These are phyloP conservation scores for Exophiala spinifera DNA, from an alignment of 2,329 filamentous ascomycete genomes.

Conservation along the genomic window DNA sequence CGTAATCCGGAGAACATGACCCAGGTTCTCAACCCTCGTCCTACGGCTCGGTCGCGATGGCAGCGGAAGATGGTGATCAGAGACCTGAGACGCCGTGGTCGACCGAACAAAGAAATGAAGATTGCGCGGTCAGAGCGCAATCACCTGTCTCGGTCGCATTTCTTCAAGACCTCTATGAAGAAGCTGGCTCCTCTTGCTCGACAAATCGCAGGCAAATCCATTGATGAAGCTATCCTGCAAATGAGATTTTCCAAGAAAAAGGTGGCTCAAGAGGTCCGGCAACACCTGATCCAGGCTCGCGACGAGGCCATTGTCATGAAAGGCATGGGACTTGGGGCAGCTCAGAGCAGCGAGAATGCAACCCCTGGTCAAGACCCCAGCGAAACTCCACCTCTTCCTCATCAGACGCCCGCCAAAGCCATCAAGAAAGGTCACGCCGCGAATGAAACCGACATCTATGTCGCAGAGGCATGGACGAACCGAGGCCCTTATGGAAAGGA, in stretches of 20 bases:
- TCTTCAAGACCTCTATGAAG: slow-evolving; percentile 82
- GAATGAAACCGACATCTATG: slow-evolving; percentile 76
- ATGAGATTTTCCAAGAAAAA: slow-evolving; percentile 97
- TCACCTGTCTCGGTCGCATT: slow-evolving; percentile 60
- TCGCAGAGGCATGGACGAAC: slow-evolving; percentile 90
- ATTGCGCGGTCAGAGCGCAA: slow-evolving; percentile 65
- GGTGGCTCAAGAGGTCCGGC: slow-evolving; percentile 73
- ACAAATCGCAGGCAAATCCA: slow-evolving; percentile 88
- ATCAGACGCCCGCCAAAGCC: slow-evolving; percentile 53
- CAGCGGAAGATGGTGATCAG: slow-evolving; percentile 81
- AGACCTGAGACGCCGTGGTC: slow-evolving; percentile 65
- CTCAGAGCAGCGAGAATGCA: background rate
- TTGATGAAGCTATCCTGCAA: slow-evolving; percentile 89
- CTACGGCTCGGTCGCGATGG: slow-evolving; percentile 67
- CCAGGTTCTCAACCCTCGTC: slow-evolving; percentile 70
- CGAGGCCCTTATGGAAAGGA: slow-evolving; percentile 62
- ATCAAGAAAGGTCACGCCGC: slow-evolving; percentile 70
- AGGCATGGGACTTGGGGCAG: slow-evolving; percentile 70
- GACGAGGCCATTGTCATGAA: slow-evolving; percentile 75
- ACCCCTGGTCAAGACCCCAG: slow-evolving; percentile 17
- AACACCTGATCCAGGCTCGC: slow-evolving; percentile 75
- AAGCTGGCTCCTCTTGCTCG: slow-evolving; percentile 82
- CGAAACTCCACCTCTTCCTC: slow-evolving; percentile 23
- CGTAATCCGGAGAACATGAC: slow-evolving; percentile 56
- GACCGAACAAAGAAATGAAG: slow-evolving; percentile 62